Evolutionary conservation across 768 basidiomycete species (phyloP).

Genomic region (Dentipellis sp.): DNA sequence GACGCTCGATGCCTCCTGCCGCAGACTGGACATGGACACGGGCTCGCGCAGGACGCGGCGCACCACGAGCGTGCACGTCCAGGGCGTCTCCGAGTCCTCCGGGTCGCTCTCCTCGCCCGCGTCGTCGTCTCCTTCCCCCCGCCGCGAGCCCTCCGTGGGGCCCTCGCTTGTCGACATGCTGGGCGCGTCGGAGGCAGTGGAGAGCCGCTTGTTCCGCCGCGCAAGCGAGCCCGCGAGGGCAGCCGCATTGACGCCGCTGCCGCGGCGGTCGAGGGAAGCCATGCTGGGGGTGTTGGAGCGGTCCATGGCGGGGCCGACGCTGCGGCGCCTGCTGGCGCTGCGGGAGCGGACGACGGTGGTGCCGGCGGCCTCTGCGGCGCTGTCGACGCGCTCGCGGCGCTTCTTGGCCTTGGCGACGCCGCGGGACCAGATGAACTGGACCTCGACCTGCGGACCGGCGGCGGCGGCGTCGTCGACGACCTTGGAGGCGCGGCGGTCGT

Average conservation of each 20-base stretch:
- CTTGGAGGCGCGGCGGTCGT: constrained; percentile 11
- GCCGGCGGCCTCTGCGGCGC: background rate
- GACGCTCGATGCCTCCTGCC: background rate
- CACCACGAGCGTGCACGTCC: constrained; percentile 79
- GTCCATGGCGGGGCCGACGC: background rate
- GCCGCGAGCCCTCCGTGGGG: constrained; percentile 1
- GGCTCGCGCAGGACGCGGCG: constrained; percentile 27
- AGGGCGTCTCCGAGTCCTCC: constrained; percentile 94
- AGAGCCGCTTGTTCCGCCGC: constrained; percentile 5
- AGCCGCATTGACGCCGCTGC: background rate
- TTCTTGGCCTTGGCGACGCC: constrained; percentile 26
- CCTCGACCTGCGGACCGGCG: constrained; percentile 42
- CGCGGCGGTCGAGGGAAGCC: constrained; percentile 3
- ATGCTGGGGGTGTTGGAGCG: background rate
- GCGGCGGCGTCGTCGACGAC: constrained; percentile 2
- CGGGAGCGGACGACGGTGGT: background rate
- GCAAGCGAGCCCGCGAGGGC: background rate
- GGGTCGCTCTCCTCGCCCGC: constrained; percentile 83
- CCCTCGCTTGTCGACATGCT: constrained; percentile 11
- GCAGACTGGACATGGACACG: constrained; percentile 9
- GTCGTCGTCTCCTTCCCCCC: constrained; percentile 25
- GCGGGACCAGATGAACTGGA: constrained; percentile 75
- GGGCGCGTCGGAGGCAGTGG: constrained; percentile 4
- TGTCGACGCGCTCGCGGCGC: background rate
- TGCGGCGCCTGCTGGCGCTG: constrained; percentile 1